phyloP scores from a whole-genome alignment of 345 rosid genomes.

The Sonneratia alba region DNA sequence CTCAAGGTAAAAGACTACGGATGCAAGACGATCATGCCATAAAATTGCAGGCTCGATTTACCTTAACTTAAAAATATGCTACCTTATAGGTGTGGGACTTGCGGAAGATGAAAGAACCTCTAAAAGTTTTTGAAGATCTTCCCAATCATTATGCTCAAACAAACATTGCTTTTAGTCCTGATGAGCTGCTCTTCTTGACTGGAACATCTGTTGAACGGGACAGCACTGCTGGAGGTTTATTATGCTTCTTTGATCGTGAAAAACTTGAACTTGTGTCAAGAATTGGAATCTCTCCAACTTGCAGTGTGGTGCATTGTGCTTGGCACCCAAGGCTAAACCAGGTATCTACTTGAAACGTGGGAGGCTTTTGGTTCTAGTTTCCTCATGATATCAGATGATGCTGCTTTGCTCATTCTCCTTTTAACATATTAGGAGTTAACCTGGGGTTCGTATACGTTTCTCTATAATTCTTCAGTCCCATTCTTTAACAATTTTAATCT shows the following conservation, averaged over 20 bases:
- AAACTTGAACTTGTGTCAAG: conserved; percentile 88
- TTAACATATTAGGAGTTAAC: background rate
- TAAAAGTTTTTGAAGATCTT: conserved; percentile 78
- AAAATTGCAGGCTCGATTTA: background rate
- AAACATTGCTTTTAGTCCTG: conserved; percentile 85
- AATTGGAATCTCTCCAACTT: conserved; percentile 76
- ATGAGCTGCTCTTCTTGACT: conserved; percentile 75
- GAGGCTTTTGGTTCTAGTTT: background rate
- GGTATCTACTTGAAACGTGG: conserved; percentile 28
- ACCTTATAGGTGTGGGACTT: conserved; percentile 82
- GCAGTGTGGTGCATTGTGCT: conserved; percentile 81
- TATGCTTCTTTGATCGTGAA: conserved; percentile 72
- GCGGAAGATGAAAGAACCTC: conserved; percentile 64
- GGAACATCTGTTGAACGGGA: conserved; percentile 94
- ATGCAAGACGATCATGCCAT: background rate
- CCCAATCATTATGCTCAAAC: conserved; percentile 90
- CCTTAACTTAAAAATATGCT: conserved; percentile 3
- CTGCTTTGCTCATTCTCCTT: background rate
- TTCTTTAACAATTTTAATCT: background rate
- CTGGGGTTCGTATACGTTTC: background rate
- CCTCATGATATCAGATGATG: background rate
- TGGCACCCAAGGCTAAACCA: conserved; percentile 97
- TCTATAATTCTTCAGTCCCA: conserved; percentile 1
- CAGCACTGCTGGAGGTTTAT: conserved; percentile 68
- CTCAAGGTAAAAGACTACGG: conserved; percentile 47